Base-by-base conservation (phyloP, 148 eudicot species). In the Chenopodium album region DNA sequence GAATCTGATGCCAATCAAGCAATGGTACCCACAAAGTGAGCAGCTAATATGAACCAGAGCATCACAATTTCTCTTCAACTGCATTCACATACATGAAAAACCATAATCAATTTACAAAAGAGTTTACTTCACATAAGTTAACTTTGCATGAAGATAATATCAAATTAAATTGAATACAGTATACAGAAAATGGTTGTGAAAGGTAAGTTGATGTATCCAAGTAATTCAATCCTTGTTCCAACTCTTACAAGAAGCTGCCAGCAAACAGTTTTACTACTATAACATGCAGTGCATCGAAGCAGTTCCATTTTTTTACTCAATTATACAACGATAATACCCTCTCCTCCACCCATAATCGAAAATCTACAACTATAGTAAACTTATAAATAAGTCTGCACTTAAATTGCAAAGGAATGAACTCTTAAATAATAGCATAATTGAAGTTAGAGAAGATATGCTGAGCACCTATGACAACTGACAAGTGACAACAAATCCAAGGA, bases 21-120 rank as follows among this genome's bases (percentile, higher is more conserved):
- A 63, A 73, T 20, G 13, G 77, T 16, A 48, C 56, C 60, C 41
- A 73, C 23, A 20, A 52, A 26, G 12, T 50, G 47, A 64, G 60
- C 62, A 77, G 46, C 29, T 32, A 84, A 73, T 76, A 78, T 65
- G 32, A 76, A 14, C 70, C 70, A 70, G 62, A 50, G 81, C 65
- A 78, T 32, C 81, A 68, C 75, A 66, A 81, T 67, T 59, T 56
- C 52, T 50, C 75, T 54, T 29, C 70, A 85, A 84, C 87, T 85
- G 84, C 79, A 75, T 74, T 52, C 63, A 62, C 78, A 64, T 14
- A 41, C 6, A 75, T 46, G 29, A 76, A 56, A 76, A 66, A 37
- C 1, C 23, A 28, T 17, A 60, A 70, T 48, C 63, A 80, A 14
- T 47, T 41, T 4, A 41, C 44, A 41, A 41, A 41, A 41, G 44